Evolutionary conservation across 305 asterid species (phyloP), one percentile per base, ranked within the genome.

Genomic region (Ruellia speciosa): DNA sequence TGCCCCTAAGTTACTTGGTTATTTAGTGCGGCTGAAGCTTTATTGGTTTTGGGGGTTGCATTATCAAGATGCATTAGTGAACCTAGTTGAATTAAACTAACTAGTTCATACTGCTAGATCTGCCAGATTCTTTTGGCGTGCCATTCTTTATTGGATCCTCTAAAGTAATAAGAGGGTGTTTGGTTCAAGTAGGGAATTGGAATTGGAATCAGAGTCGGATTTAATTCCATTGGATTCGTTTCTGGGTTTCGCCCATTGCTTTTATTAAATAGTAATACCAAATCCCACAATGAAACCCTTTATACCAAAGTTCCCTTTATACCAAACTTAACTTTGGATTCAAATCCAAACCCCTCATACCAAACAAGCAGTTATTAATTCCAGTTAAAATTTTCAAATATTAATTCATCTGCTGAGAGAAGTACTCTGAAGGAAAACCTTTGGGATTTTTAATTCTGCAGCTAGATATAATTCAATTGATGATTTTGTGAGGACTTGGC

Each of bases 1-100:
- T 64, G 14, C 45, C 35, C 63, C 24, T 66, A 35, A 50, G 53
- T 61, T 54, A 33, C 49, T 69, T 52, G 50, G 49, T 60, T 51
- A 18, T 43, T 52, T 34, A 33, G 39, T 33, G n/a, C n/a, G 16
- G 18, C 13, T 39, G 45, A 33, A 40, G 58, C 19, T 59, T 52
- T 39, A 14, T 39, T 45, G 37, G 34, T 8, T 48, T 53, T n/a
- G 52, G 24, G 52, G 45, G 20, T 59, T 45, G 69, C 58, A 53
- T 9, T 39, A 12, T 39, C 3, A 3, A 39, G 45, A 39, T 24
- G 31, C 31, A 24, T 24, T 24, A 24, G 31, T 24, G 31, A 24
- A 24, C 31, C 31, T 1, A 24, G 31, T 24, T 24, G 31, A 24
- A 24, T 24, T 24, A 24, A 24, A 2, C 31, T 1, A 24, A 24